Conservation (phyloP, 2,329 filamentous ascomycete species). For the Trichoderma simmonsii region DNA sequence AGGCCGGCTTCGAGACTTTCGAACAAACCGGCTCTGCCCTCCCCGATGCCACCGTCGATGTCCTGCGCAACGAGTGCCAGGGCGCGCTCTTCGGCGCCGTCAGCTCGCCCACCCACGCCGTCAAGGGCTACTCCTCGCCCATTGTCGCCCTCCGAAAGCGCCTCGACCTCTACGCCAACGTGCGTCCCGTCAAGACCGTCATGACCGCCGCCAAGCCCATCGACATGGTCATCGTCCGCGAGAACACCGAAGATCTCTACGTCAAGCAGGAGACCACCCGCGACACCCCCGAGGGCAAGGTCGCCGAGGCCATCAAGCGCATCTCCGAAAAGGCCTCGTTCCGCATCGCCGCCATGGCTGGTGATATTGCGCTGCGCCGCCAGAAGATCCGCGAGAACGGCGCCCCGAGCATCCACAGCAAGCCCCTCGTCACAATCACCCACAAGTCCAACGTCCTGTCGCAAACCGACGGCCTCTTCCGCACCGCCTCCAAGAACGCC, state of each 20-base stretch:
- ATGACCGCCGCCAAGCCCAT: constrained; percentile 65
- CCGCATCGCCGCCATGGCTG: constrained; percentile 89
- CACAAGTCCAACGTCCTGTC: constrained; percentile 98
- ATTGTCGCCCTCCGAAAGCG: constrained; percentile 96
- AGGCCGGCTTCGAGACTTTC: constrained; percentile 92
- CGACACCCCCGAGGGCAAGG: constrained; percentile 71
- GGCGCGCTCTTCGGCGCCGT: constrained; percentile 96
- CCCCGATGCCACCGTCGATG: constrained; percentile 84
- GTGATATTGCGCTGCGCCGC: constrained; percentile 85
- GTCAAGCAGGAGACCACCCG: constrained; percentile 94
- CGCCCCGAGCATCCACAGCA: constrained; percentile 55
- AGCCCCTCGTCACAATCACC: constrained; percentile 86
- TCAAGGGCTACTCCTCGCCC: constrained; percentile 92
- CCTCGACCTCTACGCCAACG: constrained; percentile 94
- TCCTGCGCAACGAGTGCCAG: constrained; percentile 87
- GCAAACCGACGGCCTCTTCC: constrained; percentile 95
- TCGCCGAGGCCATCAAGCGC: constrained; percentile 96
- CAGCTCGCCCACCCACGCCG: constrained; percentile 82
- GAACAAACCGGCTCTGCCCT: constrained; percentile 84
- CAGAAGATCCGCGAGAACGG: constrained; percentile 69
- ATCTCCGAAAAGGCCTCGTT: constrained; percentile 82
- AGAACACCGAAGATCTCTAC: constrained; percentile 98
- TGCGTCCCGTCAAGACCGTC: constrained; percentile 88
- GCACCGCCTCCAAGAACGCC: constrained; percentile 70
- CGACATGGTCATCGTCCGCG: constrained; percentile 96